These are phyloP conservation scores for Marasmius tenuissimus DNA, from an alignment of 1,284 basidiomycete species.

Conservation along the genomic window DNA sequence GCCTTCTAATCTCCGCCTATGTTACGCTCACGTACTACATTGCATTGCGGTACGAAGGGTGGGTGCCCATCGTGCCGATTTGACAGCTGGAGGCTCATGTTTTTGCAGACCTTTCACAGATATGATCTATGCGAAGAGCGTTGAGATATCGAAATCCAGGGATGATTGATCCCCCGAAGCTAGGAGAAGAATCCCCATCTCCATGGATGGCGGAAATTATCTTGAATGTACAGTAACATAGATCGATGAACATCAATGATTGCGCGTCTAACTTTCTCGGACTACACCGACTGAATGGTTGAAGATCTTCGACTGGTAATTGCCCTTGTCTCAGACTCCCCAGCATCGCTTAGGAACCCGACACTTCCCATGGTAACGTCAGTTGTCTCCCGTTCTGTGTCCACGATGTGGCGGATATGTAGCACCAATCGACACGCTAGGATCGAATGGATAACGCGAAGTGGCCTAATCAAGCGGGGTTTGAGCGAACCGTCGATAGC, in stretches of 20 bases:
- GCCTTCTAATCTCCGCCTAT: not conserved
- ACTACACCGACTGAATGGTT: too few species aligned
- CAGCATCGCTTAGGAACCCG: not conserved
- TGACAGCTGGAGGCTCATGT: not conserved
- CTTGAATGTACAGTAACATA: too few species aligned
- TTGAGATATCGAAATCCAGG: not conserved
- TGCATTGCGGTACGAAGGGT: not conserved
- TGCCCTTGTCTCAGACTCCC: too few species aligned
- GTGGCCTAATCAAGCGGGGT: not conserved
- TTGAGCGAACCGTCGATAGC: not conserved
- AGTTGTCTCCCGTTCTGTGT: not conserved
- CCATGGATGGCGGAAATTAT: too few species aligned
- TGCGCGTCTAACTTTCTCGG: too few species aligned
- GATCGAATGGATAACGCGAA: not conserved
- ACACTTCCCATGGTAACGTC: not conserved
- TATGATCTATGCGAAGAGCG: not conserved
- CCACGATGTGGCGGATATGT: not conserved
- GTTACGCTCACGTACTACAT: not conserved
- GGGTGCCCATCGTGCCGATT: not conserved
- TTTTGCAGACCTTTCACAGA: slow-evolving; percentile 6
- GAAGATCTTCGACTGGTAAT: too few species aligned
- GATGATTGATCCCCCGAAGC: too few species aligned
- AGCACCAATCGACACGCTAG: not conserved
- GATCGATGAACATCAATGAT: too few species aligned
- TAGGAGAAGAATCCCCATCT: too few species aligned